Conservation (phyloP, 148 eudicot genomes). For the Amaranthus palmeri region DNA sequence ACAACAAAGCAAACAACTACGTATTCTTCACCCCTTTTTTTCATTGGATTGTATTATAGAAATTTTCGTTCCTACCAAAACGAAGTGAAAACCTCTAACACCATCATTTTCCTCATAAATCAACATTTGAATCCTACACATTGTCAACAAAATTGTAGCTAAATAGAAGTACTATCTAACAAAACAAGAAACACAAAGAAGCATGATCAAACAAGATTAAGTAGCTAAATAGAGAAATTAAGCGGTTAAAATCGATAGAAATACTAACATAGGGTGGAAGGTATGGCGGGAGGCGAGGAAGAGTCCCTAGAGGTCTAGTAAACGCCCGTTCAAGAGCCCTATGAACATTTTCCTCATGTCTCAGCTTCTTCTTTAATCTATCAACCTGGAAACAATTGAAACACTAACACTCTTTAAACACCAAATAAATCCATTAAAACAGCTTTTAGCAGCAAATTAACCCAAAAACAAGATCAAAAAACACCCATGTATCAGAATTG, state of each 20-base stretch:
- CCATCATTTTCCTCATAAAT: too few relatives aligned
- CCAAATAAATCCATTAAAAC: not conserved
- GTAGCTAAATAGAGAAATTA: not conserved
- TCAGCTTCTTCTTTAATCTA: constrained; percentile 67
- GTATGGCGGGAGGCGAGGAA: constrained; percentile 79
- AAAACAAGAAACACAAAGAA: too few relatives aligned
- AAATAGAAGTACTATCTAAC: too few relatives aligned
- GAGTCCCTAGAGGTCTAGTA: constrained; percentile 66
- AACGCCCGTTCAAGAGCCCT: constrained; percentile 77
- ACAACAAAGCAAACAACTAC: too few relatives aligned
- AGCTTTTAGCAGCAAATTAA: not conserved
- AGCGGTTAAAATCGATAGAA: not conserved
- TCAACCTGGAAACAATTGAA: constrained; percentile 49
- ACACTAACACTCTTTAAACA: not conserved
- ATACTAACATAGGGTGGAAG: constrained; percentile 66
- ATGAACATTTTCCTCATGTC: constrained; percentile 75
- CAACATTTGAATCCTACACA: too few relatives aligned
- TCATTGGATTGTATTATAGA: too few relatives aligned
- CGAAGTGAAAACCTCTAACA: too few relatives aligned
- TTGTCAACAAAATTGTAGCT: too few relatives aligned
- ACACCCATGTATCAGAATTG: too few relatives aligned
- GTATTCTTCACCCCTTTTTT: too few relatives aligned
- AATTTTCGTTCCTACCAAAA: too few relatives aligned
- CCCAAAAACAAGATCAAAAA: too few relatives aligned
- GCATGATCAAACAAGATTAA: not conserved